phyloP scores from a whole-genome alignment of 192 early-diverging fungal genomes.

The Backusella liffmaniae region DNA sequence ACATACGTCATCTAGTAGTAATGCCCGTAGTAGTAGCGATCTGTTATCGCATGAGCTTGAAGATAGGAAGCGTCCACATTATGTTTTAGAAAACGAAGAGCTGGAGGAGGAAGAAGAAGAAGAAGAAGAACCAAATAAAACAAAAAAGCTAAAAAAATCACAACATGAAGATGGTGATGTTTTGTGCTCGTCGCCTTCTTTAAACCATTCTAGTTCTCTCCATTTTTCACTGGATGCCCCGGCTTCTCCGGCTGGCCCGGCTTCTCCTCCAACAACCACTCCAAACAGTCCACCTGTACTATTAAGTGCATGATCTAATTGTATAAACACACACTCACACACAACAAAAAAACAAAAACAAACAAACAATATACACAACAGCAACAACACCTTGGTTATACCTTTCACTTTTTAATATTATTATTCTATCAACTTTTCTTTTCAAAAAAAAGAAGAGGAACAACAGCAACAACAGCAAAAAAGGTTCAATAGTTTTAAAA shows the following conservation, averaged over 20 bases:
- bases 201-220: not conserved
- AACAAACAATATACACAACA: not conserved
- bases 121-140: not conserved
- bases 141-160: not conserved
- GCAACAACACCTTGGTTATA: not conserved
- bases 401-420: not conserved
- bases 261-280: constrained; percentile 11
- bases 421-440: not conserved
- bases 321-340: not conserved
- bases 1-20: constrained; percentile 1
- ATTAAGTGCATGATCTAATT: constrained; percentile 17
- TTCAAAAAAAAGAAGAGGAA: not conserved
- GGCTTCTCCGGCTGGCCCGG: constrained; percentile 18
- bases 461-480: not conserved
- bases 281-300: constrained; percentile 10
- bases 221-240: constrained; percentile 12
- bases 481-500: not conserved
- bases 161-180: not conserved
- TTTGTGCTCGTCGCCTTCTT: not conserved
- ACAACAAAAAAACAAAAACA: not conserved
- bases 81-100: not conserved
- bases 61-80: constrained; percentile 4
- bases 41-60: constrained; percentile 7
- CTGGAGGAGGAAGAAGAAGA: not conserved
- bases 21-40: not conserved